These are phyloP conservation scores for Globisporangium uncinulatum DNA, from an alignment of 352 stramenopile species.

Conservation along the genomic window DNA sequence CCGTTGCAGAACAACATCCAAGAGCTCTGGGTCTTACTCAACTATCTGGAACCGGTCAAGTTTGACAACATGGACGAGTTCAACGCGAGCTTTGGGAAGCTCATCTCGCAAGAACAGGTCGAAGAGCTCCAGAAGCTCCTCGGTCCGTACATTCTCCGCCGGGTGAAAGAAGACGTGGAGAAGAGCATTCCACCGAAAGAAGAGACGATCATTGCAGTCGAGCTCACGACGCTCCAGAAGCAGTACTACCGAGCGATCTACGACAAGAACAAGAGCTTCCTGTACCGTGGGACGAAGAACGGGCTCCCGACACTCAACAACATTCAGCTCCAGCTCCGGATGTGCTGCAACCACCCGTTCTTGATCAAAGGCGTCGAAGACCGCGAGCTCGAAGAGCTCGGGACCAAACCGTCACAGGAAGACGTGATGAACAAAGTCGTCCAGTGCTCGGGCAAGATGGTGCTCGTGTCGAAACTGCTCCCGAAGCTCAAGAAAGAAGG, in stretches of 20 bases:
- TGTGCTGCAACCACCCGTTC: constrained; percentile 99
- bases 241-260: constrained; percentile 92
- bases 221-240: constrained; percentile 94
- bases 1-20: constrained; percentile 96
- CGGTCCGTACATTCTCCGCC: constrained; percentile 93
- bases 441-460: constrained; percentile 82
- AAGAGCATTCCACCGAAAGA: constrained; percentile 96
- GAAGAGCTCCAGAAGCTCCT: constrained; percentile 92
- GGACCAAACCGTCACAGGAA: constrained; percentile 30
- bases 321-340: constrained; percentile 98
- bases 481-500: constrained; percentile 90
- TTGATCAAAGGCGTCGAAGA: constrained; percentile 95
- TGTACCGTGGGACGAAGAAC: constrained; percentile 88
- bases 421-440: constrained; percentile 84
- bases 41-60: constrained; percentile 95
- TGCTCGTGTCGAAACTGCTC: constrained; percentile 87
- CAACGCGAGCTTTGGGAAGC: constrained; percentile 91
- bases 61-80: constrained; percentile 87
- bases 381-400: constrained; percentile 73
- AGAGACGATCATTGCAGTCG: constrained; percentile 94
- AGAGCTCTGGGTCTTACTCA: constrained; percentile 96
- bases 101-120: constrained; percentile 93
- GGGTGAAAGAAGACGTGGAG: constrained; percentile 97
- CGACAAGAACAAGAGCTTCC: constrained; percentile 97
- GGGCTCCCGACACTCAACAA: constrained; percentile 94